A percentile compares a stretch with the other conserved stretches of the same genome.
These are phyloP conservation scores for Clonostachys sp. DNA, from an alignment of 2,329 filamentous ascomycete species.

Conservation along the genomic window DNA sequence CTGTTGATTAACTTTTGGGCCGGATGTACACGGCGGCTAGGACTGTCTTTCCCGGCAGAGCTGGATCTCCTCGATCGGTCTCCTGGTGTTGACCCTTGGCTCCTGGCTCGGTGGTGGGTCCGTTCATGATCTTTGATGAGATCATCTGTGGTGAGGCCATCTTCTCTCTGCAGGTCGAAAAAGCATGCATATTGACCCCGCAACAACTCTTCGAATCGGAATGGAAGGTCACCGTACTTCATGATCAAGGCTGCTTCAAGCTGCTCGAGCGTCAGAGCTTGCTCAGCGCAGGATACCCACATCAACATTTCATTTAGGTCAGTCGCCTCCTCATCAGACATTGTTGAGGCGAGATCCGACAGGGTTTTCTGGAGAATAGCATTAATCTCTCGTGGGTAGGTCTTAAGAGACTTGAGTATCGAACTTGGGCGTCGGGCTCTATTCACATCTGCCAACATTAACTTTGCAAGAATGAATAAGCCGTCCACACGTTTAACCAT, in stretches of 20 bases:
- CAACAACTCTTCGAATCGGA: slow-evolving; percentile 33
- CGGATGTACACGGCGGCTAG: neutral
- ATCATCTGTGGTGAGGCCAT: slow-evolving; percentile 35
- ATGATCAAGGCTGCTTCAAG: slow-evolving; percentile 37
- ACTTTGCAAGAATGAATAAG: slow-evolving; percentile 42
- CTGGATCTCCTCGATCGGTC: slow-evolving; percentile 1
- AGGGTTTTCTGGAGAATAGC: slow-evolving; percentile 36
- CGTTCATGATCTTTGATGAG: slow-evolving; percentile 29
- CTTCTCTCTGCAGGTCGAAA: slow-evolving; percentile 37
- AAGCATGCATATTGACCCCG: slow-evolving; percentile 40
- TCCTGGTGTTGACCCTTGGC: slow-evolving; percentile 1
- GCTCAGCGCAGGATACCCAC: slow-evolving; percentile 39
- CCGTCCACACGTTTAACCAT: slow-evolving; percentile 37
- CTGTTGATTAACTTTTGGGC: neutral
- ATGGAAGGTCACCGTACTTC: slow-evolving; percentile 31
- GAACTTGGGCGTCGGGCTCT: slow-evolving; percentile 37
- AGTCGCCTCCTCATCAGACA: slow-evolving; percentile 28
- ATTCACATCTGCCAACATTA: slow-evolving; percentile 44
- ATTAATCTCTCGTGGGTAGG: slow-evolving; percentile 37
- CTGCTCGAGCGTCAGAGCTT: slow-evolving; percentile 35
- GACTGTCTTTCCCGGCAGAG: slow-evolving; percentile 1
- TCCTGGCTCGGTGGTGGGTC: slow-evolving; percentile 9
- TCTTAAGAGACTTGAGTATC: slow-evolving; percentile 34
- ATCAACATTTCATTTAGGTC: slow-evolving; percentile 41
- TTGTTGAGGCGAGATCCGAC: slow-evolving; percentile 28